Conservation (phyloP, 345 rosid genomes). For the Limnanthes douglasii region DNA sequence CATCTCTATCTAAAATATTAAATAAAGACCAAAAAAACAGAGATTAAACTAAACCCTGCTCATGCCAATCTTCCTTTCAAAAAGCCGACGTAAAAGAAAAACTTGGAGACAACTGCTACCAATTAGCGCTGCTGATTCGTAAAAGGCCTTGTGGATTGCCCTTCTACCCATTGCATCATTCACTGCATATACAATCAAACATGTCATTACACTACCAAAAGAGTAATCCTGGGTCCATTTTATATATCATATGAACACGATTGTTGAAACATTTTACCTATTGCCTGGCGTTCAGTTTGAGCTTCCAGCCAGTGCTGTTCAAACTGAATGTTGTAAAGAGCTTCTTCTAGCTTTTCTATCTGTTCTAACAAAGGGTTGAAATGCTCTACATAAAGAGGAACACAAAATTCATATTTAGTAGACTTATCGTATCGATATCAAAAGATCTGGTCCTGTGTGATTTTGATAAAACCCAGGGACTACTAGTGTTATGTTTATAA, state of each 20-base stretch:
- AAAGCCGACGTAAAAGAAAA: conserved; percentile 49
- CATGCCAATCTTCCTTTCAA: conserved; percentile 49
- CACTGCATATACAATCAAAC: conserved; percentile 21
- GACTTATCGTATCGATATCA: not conserved
- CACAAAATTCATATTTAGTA: not conserved
- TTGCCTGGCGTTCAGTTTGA: conserved; percentile 70
- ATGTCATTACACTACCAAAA: too few species aligned
- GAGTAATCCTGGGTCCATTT: too few species aligned
- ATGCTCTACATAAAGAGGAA: conserved; percentile 41
- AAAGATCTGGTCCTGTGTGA: too few species aligned
- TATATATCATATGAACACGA: too few species aligned
- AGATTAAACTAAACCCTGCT: conserved; percentile 32
- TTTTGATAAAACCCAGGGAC: conserved; percentile 1
- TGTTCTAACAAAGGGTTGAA: conserved; percentile 49
- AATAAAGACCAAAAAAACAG: too few species aligned
- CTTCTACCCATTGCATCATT: conserved; percentile 45
- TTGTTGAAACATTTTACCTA: too few species aligned
- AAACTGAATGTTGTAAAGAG: too few species aligned
- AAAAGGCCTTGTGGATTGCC: conserved; percentile 51
- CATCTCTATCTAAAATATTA: not conserved
- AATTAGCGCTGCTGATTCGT: conserved; percentile 46
- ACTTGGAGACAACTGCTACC: conserved; percentile 51
- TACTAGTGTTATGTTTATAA: too few species aligned
- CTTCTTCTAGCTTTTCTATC: conserved; percentile 44
- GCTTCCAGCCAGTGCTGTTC: conserved; percentile 78